Base-by-base conservation (phyloP, 306 rosid genomes). In the Fagus sylvatica region DNA sequence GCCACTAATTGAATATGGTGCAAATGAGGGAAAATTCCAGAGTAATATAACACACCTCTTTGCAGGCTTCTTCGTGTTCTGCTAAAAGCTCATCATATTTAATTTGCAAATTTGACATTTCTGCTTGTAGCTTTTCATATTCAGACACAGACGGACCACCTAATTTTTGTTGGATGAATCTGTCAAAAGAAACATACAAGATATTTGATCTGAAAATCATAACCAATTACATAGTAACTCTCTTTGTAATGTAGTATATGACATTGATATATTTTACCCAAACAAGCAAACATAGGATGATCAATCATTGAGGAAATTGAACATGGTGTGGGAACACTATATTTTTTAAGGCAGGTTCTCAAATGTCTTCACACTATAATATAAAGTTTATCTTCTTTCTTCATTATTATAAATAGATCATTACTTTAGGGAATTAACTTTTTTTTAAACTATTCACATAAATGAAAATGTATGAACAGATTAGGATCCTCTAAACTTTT, bases 111-210 rank as follows among this genome's bases (percentile, higher is more conserved):
- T 92, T 96, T 40, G 89, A 90, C 74, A 89, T 55, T 84, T 94
- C 91, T 43, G 95, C 90, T 79, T 89, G 95, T 66, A 92, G 78
- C 71, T 89, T 92, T 79, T 92, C 97, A 76, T 86, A 84, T 7
- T 90, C 97, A 0, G 89, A 84, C 39, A 81, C 48, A 16, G 98
- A 89, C 3, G 98, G 92, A 83, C 95, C 90, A 11, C 95, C 93
- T 77, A 94, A 54, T 59, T 89, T 90, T 73, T 94, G 93, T 87
- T 94, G 97, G 89, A 94, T 82, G 78, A 94, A 94, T 74, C 98
- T 92, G 87, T 39, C 73, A 75, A 80, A 62, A 76, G 34, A 66
- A 78, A 72, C 40, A 49, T 1, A 64, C 67, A 42, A 71, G n/a
- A 34, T 30, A 65, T 22, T 39, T 65, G n/a, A 39, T 65, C 46